Base-by-base conservation (phyloP, 768 basidiomycete species). In the Suillus americanus region DNA sequence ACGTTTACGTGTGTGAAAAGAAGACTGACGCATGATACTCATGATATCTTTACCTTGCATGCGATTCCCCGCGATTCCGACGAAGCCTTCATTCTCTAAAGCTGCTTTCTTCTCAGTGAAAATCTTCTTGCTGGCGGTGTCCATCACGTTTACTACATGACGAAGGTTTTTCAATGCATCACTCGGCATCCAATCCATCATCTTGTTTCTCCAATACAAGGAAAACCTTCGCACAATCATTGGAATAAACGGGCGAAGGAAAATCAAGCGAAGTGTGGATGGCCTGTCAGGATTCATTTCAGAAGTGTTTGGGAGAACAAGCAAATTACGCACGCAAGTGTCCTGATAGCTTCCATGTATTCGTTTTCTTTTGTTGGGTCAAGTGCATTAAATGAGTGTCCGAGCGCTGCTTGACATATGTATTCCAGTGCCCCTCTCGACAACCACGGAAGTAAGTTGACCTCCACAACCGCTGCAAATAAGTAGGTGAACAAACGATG, bases 11-110 rank as follows among this genome's bases (percentile, higher is more conserved):
- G 48, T 55, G 53, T 20, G 28, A 40, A 38, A 28, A 45, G 25
- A 40, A 1, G 0, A 40, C 78, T 64, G 51, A 81, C 79, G 38
- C 72, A 80, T 75, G 66, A 81, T 75, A 63, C 70, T 78, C 79
- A 81, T 78, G 46, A 81, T 76, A 53, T 80, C 78, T 60, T 69
- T 75, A 0, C 75, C 71, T 59, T 66, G 69, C 64, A 64, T 69
- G 20, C 59, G 59, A 40, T 69, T 66, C 20, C 46, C 54, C 35
- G 66, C n/a, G 25, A 51, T 57, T 51, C 63, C 67, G 10, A 12
- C 60, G 41, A 30, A n/a, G 45, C 16, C 25, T 25, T 30, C 35
- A 48, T 62, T 67, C 46, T 67, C 65, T 64, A 63, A 71, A 43
- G 40, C 60, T 65, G 66, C 72, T 60, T 66, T 78, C 71, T 79